Base-by-base conservation (phyloP, 352 stramenopile species). In the Phytophthora sp. region DNA sequence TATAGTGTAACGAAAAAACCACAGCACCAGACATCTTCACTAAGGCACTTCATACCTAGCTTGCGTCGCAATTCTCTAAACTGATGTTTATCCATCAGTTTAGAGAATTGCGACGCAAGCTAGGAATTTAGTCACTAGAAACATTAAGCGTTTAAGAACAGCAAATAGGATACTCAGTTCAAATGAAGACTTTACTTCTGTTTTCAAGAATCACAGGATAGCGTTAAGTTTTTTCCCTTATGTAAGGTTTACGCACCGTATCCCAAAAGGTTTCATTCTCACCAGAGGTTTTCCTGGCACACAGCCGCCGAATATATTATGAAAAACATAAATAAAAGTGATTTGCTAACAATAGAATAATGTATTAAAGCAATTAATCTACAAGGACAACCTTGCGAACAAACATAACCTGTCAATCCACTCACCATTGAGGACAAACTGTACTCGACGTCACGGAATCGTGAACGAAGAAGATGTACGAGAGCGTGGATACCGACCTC, bases 391-490 rank as follows among this genome's bases (percentile, higher is more conserved):
- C 42, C 15, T 54, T 55, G 39, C 54, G 54, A 30, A 54, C 39
- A 36, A 63, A 52, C 39, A 35, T 61, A 1, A 52, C 16, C 36
- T 50, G 21, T 61, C 21, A 7, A 61, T 52, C 55, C 55, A 63
- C 15, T 63, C 42, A 24, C 55, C 55, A 15, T 63, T 13, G 2
- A 6, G 15, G 11, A 18, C 41, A 62, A 53, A 6, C 0, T 15
- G 8, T 29, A n/a, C 41, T 62, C 33, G 13, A 21, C 3, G 3
- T 6, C 13, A 1, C n/a, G n/a, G n/a, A n/a, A n/a, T n/a, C n/a
- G n/a, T n/a, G n/a, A n/a, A n/a, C n/a, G n/a, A n/a, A n/a, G n/a
- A n/a, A n/a, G n/a, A n/a, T n/a, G n/a, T n/a, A n/a, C n/a, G n/a
- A n/a, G n/a, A n/a, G n/a, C n/a, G n/a, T n/a, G n/a, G n/a, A n/a